Evolutionary conservation across 805 yeast species (phyloP), one percentile per base, ranked within the genome.

Genomic region (Schizosaccharomyces japonicus): DNA sequence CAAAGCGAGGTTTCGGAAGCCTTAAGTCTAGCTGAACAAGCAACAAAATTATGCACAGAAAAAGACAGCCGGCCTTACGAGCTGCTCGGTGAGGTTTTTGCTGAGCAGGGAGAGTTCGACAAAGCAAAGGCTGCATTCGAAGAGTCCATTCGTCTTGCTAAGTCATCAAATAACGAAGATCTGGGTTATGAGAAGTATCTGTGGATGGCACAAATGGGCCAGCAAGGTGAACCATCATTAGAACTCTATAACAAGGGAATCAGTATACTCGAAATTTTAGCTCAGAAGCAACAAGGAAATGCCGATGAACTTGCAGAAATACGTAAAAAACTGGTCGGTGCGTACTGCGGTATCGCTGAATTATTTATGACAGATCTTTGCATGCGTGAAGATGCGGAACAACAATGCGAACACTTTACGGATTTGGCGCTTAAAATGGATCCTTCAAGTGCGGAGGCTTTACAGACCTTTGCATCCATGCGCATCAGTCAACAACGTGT

Each of bases 351-450:
- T 5, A 71, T 78, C 65, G 80, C 85, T 57, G 96, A 85, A 53
- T 58, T 62, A 44, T 85, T 94, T 94, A 85, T 85, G 95, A 85
- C 96, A 1, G 95, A 87, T 65, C 66, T 85, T 52, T 85, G 95
- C 65, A 82, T 83, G 94, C 90, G 80, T 55, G 73, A 73, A 3
- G 75, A 77, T 52, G 95, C 95, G 2, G 95, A 87, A 61, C 17
- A 58, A 5, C 69, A 74, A 60, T 85, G 95, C 62, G 78, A 83
- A 54, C 67, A 67, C 49, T 66, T 80, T 53, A 78, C 84, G 48
- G 61, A 69, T 13, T 70, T 69, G 52, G 74, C 87, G 1, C 60
- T 81, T 56, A 61, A 70, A 40, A 60, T 79, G 32, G 63, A 64
- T 17, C 56, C 58, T 2, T 54, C 60, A 28, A 75, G 78, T 49